Base-by-base conservation (phyloP, 805 yeast species). In the Metschnikowia arizonensis region DNA sequence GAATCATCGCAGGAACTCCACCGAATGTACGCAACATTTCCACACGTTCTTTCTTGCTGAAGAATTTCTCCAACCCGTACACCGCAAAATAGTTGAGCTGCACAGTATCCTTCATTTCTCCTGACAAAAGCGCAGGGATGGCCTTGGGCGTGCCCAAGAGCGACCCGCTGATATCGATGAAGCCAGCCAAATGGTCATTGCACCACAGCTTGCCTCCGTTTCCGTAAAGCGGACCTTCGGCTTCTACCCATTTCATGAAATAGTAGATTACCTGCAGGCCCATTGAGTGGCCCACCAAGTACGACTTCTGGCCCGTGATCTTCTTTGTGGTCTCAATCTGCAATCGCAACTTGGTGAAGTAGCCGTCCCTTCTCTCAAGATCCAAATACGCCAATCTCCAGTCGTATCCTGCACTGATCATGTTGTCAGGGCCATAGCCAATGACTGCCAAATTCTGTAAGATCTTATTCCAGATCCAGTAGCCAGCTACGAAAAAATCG, bases 401-500 rank as follows among this genome's bases (percentile, higher is more conserved):
- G 63, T 93, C 99, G 63, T 93, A 93, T 1, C 96, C 77, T 1
- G 98, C 99, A 44, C 90, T 83, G 25, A 76, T 60, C 97, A 93
- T 89, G 57, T 78, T 87, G 55, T 88, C 84, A 2, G 97, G 91
- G 39, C 88, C 96, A 65, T 93, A 93, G 0, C 97, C 97, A 49
- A 93, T 79, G 0, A 88, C 97, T 2, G 97, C 95, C 53, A 93
- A 69, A 58, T 93, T 93, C 64, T 91, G 96, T n/a, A 93, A 72
- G 42, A 93, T 79, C 62, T 93, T 93, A 62, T 88, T 88, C 99
- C 99, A 93, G 57, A 93, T 88, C 99, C 99, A 93, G 64, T 93
- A 93, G 0, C 99, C 99, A 3, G 97, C 87, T 64, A 93, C 82
- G 59, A 93, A 93, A 65, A 88, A 93, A 65, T 93, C 99, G 0